Percentiles rank a stretch among this genome's conserved stretches.
These are phyloP conservation scores for Effrenium voratum DNA, from an alignment of 73 alveolate genomes.

Conservation along the genomic window DNA sequence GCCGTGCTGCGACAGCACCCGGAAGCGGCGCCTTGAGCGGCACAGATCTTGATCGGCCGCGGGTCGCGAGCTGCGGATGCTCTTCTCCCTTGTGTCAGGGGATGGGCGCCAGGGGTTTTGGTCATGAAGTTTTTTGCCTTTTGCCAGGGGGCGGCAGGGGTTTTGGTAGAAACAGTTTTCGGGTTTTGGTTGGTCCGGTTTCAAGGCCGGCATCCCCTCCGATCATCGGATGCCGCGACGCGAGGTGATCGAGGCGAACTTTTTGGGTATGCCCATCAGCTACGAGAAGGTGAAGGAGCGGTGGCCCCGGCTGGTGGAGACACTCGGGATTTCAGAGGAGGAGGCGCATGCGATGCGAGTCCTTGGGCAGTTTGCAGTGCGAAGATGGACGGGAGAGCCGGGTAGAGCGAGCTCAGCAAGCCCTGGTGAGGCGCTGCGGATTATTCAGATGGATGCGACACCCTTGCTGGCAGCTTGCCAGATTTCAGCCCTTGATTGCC, in stretches of 20 bases:
- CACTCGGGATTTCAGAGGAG: slow-evolving; percentile 63
- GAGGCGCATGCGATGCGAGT: slow-evolving; percentile 9
- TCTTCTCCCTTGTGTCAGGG: no score
- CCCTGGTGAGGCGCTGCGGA: slow-evolving; percentile 57
- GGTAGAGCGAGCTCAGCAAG: background rate
- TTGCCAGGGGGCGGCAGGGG: background rate
- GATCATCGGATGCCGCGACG: no score
- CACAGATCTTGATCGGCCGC: no score
- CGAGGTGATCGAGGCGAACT: slow-evolving; percentile 51
- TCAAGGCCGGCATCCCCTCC: no score
- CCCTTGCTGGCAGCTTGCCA: slow-evolving; percentile 48
- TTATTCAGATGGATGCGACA: slow-evolving; percentile 69
- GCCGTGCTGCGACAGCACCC: slow-evolving; percentile 87
- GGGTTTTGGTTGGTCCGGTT: background rate
- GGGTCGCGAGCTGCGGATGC: no score
- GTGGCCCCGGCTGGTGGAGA: slow-evolving; percentile 80
- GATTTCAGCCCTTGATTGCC: background rate
- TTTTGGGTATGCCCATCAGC: slow-evolving; percentile 62
- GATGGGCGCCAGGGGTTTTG: no score
- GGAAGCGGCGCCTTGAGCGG: no score
- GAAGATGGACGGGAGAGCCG: background rate
- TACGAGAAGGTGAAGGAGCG: slow-evolving; percentile 62
- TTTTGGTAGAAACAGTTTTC: background rate
- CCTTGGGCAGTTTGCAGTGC: background rate
- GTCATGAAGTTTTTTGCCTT: no score